Percentiles rank a stretch among this genome's conserved stretches.
Conservation (phyloP, 2,329 filamentous ascomycete genomes). For the Shiraia bambusicola region DNA sequence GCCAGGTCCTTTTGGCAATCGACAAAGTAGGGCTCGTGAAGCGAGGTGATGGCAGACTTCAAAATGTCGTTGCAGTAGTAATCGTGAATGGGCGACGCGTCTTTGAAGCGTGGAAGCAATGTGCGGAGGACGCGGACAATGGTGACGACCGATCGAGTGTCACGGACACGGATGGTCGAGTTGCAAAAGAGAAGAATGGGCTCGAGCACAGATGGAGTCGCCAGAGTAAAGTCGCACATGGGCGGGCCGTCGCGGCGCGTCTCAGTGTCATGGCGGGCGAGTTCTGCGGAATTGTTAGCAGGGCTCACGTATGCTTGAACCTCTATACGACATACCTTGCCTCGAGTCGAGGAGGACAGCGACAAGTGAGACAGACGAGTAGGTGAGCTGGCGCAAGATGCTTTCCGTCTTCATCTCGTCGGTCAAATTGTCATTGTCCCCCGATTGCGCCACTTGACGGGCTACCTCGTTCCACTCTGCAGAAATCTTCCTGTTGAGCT, state of each 20-base stretch:
- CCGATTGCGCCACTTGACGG: conserved; percentile 58
- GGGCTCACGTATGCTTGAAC: not conserved
- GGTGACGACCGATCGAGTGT: conserved; percentile 83
- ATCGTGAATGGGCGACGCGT: conserved; percentile 66
- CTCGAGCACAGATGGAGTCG: conserved; percentile 75
- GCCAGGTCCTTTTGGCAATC: conserved; percentile 93
- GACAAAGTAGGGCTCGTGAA: conserved; percentile 95
- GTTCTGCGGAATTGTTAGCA: conserved; percentile 20
- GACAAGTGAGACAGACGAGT: conserved; percentile 88
- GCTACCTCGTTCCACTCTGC: conserved; percentile 80
- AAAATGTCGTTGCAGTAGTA: conserved; percentile 89
- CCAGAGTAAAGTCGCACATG: conserved; percentile 80
- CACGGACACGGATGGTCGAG: conserved; percentile 84
- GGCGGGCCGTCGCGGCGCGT: conserved; percentile 53
- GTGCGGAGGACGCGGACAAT: conserved; percentile 84
- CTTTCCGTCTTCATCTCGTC: conserved; percentile 99
- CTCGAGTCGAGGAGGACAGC: conserved; percentile 80
- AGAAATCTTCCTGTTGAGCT: conserved; percentile 84
- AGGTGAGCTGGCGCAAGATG: conserved; percentile 87
- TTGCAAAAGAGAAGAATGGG: conserved; percentile 89
- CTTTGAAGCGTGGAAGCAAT: conserved; percentile 75
- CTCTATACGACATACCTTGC: conserved; percentile 26
- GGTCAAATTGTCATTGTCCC: conserved; percentile 72
- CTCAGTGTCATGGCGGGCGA: conserved; percentile 33
- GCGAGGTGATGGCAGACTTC: conserved; percentile 82